Base-by-base conservation (phyloP, 192 early-diverging fungal species). In the Lobosporangium transversale region DNA sequence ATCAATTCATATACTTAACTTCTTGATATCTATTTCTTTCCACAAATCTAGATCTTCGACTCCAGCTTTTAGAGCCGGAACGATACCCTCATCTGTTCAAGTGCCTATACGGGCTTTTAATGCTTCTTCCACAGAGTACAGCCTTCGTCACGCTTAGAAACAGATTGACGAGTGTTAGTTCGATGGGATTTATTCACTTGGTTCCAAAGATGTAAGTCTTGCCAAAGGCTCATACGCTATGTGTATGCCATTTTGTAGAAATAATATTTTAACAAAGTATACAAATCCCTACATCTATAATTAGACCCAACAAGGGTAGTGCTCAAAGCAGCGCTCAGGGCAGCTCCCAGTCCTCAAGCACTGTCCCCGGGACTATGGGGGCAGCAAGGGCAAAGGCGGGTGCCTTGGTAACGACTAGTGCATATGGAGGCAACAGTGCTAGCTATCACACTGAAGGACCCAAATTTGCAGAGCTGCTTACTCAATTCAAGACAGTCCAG, bases 101-200 rank as follows among this genome's bases (percentile, higher is more conserved):
- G 59, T 93, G 94, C 54, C 82, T 99, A 17, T 99, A 97, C 79
- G 97, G 97, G 12, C 80, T 99, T 21, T 74, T 99, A 68, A 98
- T 99, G 96, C 84, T 99, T 40, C 76, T 99, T 44, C 98, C 98
- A 54, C 98, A 99, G 79, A 94, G 93, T 42, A 91, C 89, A 29
- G 97, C 98, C 8, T 99, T 98, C 90, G 94, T 93, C 0, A 97
- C 96, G 5, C 75, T 99, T 58, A 80, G 95, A 32, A 98, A 95
- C 80, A 87, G 98, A n/a, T 70, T 99, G 62, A 94, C 91, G 40
- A 91, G 92, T 59, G 94, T 99, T 24, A 86, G 87, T 45, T 85
- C 89, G 1, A 70, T 91, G 66, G 89, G 87, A 27, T 87, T 87
- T 54, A 70, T 91, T 26, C 83, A 91, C 68, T 70, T 84, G 3